Conservation (phyloP, 2,329 filamentous ascomycete species). For the Ophiostoma piceae region DNA sequence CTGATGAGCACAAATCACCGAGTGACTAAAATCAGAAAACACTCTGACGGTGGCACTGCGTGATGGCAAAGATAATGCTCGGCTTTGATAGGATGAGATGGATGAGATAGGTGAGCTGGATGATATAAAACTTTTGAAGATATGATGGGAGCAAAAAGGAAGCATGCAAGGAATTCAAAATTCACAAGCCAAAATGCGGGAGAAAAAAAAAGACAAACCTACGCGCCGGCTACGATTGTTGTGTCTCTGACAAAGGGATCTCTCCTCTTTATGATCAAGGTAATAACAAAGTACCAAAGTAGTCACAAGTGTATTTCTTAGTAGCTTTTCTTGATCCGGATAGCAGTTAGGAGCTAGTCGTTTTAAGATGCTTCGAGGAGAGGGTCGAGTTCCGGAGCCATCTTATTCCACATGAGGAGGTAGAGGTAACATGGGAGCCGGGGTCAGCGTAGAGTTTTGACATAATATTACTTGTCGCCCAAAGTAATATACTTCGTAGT, state of each 20-base stretch:
- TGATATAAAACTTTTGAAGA: neutral
- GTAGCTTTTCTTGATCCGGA: neutral
- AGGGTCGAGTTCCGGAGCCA: neutral
- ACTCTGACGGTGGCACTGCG: neutral
- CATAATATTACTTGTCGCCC: neutral
- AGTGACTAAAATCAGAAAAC: neutral
- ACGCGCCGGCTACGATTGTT: too few relatives aligned
- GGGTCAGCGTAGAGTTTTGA: neutral
- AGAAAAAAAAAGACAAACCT: neutral
- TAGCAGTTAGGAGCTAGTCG: neutral
- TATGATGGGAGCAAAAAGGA: neutral
- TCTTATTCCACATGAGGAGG: neutral
- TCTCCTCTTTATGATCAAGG: neutral
- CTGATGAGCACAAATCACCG: neutral
- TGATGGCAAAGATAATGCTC: neutral
- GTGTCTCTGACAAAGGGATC: neutral
- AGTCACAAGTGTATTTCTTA: neutral
- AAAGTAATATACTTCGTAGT: neutral
- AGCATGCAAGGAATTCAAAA: neutral
- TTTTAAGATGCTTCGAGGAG: neutral
- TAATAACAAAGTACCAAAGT: neutral
- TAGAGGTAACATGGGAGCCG: neutral
- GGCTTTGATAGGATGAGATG: neutral
- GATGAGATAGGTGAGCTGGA: neutral
- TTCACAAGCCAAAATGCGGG: neutral